These are phyloP conservation scores for Protomyces inundatus DNA, from an alignment of 1,139 yeast genomes.

Conservation along the genomic window DNA sequence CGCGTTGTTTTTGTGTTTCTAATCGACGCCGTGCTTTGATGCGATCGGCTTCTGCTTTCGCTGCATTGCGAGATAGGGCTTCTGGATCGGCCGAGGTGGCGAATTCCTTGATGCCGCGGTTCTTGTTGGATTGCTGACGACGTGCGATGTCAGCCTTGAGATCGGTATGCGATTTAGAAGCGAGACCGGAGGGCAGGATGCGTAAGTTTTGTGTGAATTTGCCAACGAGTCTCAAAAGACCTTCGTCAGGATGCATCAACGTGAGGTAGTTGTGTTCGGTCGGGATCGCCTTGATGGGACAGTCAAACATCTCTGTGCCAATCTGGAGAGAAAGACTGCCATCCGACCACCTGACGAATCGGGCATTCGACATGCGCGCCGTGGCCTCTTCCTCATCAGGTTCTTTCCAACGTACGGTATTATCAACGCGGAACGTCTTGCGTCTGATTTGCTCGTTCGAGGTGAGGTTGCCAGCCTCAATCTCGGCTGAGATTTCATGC, in stretches of 20 bases:
- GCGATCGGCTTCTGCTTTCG: slow-evolving; percentile 53
- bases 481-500: background rate
- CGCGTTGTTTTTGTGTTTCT: slow-evolving; percentile 59
- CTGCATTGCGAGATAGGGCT: slow-evolving; percentile 56
- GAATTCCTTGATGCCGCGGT: slow-evolving; percentile 73
- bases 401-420: slow-evolving; percentile 83
- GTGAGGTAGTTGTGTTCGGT: slow-evolving; percentile 69
- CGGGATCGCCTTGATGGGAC: slow-evolving; percentile 42
- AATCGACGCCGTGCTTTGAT: slow-evolving; percentile 44
- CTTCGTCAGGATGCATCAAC: slow-evolving; percentile 64
- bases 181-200: slow-evolving; percentile 19
- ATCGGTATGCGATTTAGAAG: slow-evolving; percentile 35
- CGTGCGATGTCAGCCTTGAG: slow-evolving; percentile 58
- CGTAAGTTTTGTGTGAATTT: slow-evolving; percentile 26
- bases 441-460: background rate
- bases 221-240: slow-evolving; percentile 51
- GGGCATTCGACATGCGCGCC: slow-evolving; percentile 64
- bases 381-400: slow-evolving; percentile 56
- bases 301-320: slow-evolving; percentile 84
- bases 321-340: slow-evolving; percentile 79
- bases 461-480: background rate
- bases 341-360: slow-evolving; percentile 89
- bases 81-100: slow-evolving; percentile 70
- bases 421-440: slow-evolving; percentile 48
- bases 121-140: slow-evolving; percentile 80